Evolutionary conservation across 164 flowering plant species (phyloP).

Genomic region (Cinnamomum chago): DNA sequence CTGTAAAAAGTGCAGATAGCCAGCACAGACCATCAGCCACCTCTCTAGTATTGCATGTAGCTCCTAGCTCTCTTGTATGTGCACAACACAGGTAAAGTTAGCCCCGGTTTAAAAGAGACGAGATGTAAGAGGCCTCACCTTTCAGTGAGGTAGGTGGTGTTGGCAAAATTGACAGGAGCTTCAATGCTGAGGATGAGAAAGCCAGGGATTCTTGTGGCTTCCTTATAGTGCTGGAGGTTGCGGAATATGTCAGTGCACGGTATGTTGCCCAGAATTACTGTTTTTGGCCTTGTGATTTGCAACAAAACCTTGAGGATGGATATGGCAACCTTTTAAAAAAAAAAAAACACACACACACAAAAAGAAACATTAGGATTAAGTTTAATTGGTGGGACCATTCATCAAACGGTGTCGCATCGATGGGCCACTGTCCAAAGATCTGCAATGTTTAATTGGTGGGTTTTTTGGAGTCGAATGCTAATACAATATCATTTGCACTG

Average conservation of each 20-base stretch:
- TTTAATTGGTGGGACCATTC: too few species aligned
- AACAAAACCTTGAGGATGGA: conserved; percentile 75
- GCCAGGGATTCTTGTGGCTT: conserved; percentile 59
- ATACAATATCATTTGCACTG: too few species aligned
- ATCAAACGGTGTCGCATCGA: too few species aligned
- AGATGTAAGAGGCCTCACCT: conserved; percentile 34
- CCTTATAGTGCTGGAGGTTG: conserved; percentile 63
- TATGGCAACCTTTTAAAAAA: conserved; percentile 77
- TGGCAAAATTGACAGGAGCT: conserved; percentile 84
- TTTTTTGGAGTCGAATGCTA: too few species aligned
- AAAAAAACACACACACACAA: neutral
- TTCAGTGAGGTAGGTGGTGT: conserved; percentile 74
- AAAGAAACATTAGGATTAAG: too few species aligned
- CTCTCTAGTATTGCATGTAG: too few species aligned
- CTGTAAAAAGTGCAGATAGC: conserved; percentile 21
- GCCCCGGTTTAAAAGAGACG: too few species aligned
- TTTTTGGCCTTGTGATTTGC: conserved; percentile 82
- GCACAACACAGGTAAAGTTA: neutral
- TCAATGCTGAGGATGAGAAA: conserved; percentile 73
- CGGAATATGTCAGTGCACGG: conserved; percentile 70
- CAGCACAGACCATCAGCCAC: too few species aligned
- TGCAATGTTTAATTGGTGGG: too few species aligned
- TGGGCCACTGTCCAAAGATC: too few species aligned
- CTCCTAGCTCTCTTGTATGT: too few species aligned
- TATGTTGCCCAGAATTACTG: conserved; percentile 61